Base-by-base conservation (phyloP, 352 stramenopile species). In the Globisporangium carolinianum region DNA sequence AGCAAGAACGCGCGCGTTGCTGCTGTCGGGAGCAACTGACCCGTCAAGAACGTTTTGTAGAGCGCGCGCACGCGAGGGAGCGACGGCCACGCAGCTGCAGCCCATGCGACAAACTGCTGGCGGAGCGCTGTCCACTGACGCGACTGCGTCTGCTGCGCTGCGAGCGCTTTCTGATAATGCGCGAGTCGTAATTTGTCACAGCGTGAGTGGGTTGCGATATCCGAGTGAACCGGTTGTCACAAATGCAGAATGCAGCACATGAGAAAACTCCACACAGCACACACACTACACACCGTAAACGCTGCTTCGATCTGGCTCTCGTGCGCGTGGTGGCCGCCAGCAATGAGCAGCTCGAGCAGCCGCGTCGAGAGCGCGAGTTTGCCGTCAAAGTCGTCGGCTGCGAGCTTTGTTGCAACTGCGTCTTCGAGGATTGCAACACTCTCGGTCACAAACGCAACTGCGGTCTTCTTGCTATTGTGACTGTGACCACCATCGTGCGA, bases 11-110 rank as follows among this genome's bases (percentile, higher is more conserved):
- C 66, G 45, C 78, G 75, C 38, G 85, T 93, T 39, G 79, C 71
- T 9, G 66, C 55, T 4, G 65, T 77, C 17, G 77, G 79, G 37
- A 95, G 65, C 50, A 95, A 48, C 56, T 89, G 85, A 15, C 80
- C 73, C 49, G 76, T 68, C 32, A 93, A 68, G 59, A 92, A 92
- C 60, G 67, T 74, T 54, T 75, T 84, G 68, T 91, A 92, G 45
- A 81, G 56, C 32, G 57, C 50, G 32, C 83, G 80, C 60, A 76
- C 69, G 12, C 65, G 66, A 24, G 69, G 62, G 2, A 86, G 35
- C 11, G 74, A 70, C 36, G n/a, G 51, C 17, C 60, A 71, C 14
- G 62, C 49, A 14, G 58, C 68, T 10, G 63, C 53, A n/a, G 69
- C 60, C 83, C 85, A 95, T 35, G 71, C 55, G n/a, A 92, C 43